Percentiles rank a stretch among this genome's conserved stretches.
Evolutionary conservation across 306 rosid genomes (phyloP).

Genomic region (Rubus parviflorus): DNA sequence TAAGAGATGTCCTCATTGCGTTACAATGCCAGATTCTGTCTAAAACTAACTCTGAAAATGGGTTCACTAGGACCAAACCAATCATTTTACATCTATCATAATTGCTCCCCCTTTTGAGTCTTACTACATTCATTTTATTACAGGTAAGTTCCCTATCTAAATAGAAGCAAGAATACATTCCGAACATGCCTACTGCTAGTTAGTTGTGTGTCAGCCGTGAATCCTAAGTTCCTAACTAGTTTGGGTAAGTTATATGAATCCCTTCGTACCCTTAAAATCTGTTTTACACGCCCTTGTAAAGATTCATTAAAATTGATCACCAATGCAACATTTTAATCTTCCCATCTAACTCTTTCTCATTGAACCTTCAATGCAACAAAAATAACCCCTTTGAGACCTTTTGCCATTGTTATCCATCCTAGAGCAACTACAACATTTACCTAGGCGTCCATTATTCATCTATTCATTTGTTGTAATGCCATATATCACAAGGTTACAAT

Average conservation of each 20-base stretch:
- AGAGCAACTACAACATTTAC: background rate
- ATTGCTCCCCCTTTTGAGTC: background rate
- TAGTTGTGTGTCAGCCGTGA: conserved; percentile 10
- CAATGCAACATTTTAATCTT: background rate
- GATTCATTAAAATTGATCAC: background rate
- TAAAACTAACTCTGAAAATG: background rate
- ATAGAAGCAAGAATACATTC: conserved; percentile 13
- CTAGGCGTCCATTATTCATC: background rate
- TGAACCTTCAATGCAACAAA: background rate
- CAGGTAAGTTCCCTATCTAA: conserved; percentile 1
- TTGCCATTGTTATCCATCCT: background rate
- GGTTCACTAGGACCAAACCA: background rate
- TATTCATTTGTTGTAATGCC: background rate
- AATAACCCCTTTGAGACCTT: background rate
- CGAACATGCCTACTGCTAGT: conserved; percentile 6
- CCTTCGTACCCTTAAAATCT: background rate
- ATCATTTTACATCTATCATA: conserved; percentile 2
- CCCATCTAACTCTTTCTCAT: background rate
- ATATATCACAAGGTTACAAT: background rate
- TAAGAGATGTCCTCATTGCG: conserved; percentile 22
- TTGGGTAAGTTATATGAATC: background rate
- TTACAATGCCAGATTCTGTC: background rate
- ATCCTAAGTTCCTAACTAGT: background rate
- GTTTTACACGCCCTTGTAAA: background rate
- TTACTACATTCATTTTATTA: background rate